A percentile compares a stretch with the other conserved stretches of the same genome.
Conservation (phyloP, 306 rosid genomes). For the Fragaria nilgerrensis region DNA sequence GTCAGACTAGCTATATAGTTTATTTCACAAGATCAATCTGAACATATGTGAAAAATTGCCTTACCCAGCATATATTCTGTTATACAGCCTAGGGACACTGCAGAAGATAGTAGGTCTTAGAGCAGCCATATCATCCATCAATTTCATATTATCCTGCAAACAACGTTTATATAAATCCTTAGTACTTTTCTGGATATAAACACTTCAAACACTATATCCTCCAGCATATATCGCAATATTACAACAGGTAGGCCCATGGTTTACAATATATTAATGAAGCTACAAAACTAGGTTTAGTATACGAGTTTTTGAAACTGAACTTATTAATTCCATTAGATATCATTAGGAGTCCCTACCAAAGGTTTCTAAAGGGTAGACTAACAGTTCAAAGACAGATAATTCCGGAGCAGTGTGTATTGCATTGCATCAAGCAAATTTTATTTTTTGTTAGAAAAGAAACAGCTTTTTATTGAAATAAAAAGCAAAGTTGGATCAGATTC, state of each 20-base stretch:
- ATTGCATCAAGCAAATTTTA: neutral
- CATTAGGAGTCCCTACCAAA: neutral
- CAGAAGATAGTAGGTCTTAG: constrained; percentile 90
- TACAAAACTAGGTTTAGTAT: neutral
- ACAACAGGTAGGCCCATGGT: constrained; percentile 7
- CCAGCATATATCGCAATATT: neutral
- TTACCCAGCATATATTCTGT: constrained; percentile 97
- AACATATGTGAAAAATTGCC: constrained; percentile 13
- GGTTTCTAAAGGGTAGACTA: neutral
- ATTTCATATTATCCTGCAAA: constrained; percentile 88
- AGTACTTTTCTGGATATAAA: neutral
- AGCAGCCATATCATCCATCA: constrained; percentile 85
- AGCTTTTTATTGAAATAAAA: no score
- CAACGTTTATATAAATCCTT: constrained; percentile 24
- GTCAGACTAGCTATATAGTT: constrained; percentile 22
- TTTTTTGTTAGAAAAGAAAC: no score
- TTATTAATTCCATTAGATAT: neutral
- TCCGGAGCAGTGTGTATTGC: neutral
- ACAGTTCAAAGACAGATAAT: neutral
- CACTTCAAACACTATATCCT: neutral
- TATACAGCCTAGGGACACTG: constrained; percentile 97
- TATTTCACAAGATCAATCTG: constrained; percentile 18
- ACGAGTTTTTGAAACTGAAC: neutral
- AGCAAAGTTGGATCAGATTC: neutral
- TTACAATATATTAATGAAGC: neutral